Evolutionary conservation across 805 yeast species (phyloP).

Genomic region (Sporopachydermia quercuum): DNA sequence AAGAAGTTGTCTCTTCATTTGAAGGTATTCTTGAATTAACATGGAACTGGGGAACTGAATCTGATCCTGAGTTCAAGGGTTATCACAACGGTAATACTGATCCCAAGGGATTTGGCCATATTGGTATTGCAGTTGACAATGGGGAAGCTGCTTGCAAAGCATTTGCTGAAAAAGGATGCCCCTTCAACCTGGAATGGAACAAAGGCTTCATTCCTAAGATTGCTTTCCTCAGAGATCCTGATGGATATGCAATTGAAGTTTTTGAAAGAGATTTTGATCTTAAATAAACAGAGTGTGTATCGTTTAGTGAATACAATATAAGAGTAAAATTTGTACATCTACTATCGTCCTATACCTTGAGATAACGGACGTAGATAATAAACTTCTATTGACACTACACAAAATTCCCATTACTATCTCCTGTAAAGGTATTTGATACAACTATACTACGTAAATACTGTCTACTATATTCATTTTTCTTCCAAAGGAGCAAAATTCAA

Average conservation of each 20-base stretch:
- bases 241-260: conserved; percentile 75
- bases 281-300: neutral
- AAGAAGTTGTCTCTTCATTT: conserved; percentile 13
- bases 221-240: conserved; percentile 80
- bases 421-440: no score
- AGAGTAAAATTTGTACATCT: no score
- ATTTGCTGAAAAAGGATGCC: conserved; percentile 26
- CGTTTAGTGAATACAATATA: no score
- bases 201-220: conserved; percentile 40
- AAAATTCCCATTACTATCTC: no score
- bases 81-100: conserved; percentile 77
- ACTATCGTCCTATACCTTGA: no score
- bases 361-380: no score
- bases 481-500: conserved; percentile 48
- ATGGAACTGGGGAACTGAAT: conserved; percentile 92
- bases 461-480: no score
- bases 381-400: no score
- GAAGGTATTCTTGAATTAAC: conserved; percentile 81
- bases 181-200: conserved; percentile 45
- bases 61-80: conserved; percentile 48
- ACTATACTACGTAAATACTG: no score
- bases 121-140: conserved; percentile 55
- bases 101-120: conserved; percentile 78
- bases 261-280: conserved; percentile 25
- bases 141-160: conserved; percentile 34